Conservation (phyloP, 2,329 filamentous ascomycete genomes). For the Colletotrichum nymphaeae region DNA sequence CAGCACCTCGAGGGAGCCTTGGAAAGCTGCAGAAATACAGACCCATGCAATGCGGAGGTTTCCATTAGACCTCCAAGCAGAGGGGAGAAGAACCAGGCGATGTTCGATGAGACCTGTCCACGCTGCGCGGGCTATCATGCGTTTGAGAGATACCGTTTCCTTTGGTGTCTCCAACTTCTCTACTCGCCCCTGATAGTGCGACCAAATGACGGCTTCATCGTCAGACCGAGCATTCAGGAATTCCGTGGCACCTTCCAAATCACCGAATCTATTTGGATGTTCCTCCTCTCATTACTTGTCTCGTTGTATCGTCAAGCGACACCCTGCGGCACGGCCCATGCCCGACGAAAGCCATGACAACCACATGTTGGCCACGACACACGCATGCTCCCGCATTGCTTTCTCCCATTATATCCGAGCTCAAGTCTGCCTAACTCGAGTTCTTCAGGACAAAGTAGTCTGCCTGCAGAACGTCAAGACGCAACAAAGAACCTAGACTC, state of each 20-base stretch:
- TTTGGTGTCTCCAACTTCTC: not conserved
- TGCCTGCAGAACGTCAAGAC: not conserved
- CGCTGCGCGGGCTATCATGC: not conserved
- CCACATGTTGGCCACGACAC: not conserved
- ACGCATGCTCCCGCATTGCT: slow-evolving; percentile 4
- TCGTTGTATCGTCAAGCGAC: slow-evolving; percentile 24
- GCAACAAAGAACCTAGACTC: not conserved
- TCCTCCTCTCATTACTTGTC: not conserved
- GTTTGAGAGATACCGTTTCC: not conserved
- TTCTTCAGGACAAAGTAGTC: not conserved
- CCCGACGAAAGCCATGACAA: not conserved
- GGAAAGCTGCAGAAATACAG: slow-evolving; percentile 11
- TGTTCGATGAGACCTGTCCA: not conserved
- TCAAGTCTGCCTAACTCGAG: slow-evolving; percentile 8
- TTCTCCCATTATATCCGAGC: not conserved
- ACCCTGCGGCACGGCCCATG: not conserved
- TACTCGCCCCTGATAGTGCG: slow-evolving; percentile 15
- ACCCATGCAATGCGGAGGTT: not conserved
- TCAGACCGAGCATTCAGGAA: not conserved
- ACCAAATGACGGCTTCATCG: slow-evolving; percentile 6
- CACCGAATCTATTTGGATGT: not conserved
- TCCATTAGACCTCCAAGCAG: not conserved
- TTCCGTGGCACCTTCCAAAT: not conserved
- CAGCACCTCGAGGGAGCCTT: slow-evolving; percentile 15
- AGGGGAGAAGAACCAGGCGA: slow-evolving; percentile 10